Evolutionary conservation across 1,284 basidiomycete genomes (phyloP).

Genomic region (Mycena sp.): DNA sequence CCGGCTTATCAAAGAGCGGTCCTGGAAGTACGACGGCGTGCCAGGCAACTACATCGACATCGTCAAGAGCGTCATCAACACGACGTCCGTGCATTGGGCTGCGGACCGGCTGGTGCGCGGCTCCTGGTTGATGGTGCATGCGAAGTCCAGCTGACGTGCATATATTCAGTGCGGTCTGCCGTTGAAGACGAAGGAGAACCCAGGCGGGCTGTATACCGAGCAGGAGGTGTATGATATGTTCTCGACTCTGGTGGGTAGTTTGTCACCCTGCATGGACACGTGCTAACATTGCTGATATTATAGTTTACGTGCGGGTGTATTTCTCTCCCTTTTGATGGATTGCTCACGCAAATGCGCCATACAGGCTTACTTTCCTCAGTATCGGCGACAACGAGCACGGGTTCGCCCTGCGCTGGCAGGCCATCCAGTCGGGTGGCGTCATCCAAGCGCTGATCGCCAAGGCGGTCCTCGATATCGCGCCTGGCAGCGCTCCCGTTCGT

Average conservation of each 20-base stretch:
- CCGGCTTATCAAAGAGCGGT: conserved; percentile 38
- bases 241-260: conserved; percentile 47
- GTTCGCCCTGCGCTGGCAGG: conserved; percentile 41
- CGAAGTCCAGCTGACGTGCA: not conserved
- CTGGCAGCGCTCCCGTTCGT: conserved; percentile 38
- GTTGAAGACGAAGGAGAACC: conserved; percentile 64
- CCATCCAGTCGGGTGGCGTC: conserved; percentile 40
- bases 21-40: conserved; percentile 46
- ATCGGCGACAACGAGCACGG: conserved; percentile 45
- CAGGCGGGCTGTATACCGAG: conserved; percentile 60
- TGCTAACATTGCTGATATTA: not conserved
- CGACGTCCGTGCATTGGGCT: conserved; percentile 60
- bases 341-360: not conserved
- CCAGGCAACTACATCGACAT: conserved; percentile 62
- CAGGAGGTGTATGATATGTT: conserved; percentile 63
- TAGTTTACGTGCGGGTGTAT: conserved; percentile 13
- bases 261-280: too few species aligned
- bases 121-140: not conserved
- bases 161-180: conserved; percentile 59
- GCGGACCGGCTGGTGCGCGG: conserved; percentile 56
- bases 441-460: conserved; percentile 45
- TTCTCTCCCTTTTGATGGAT: not conserved
- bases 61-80: conserved; percentile 68
- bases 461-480: conserved; percentile 41
- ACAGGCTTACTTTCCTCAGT: conserved; percentile 44